Conservation (phyloP, 2,329 filamentous ascomycete genomes). For the Graphilbum sp. region DNA sequence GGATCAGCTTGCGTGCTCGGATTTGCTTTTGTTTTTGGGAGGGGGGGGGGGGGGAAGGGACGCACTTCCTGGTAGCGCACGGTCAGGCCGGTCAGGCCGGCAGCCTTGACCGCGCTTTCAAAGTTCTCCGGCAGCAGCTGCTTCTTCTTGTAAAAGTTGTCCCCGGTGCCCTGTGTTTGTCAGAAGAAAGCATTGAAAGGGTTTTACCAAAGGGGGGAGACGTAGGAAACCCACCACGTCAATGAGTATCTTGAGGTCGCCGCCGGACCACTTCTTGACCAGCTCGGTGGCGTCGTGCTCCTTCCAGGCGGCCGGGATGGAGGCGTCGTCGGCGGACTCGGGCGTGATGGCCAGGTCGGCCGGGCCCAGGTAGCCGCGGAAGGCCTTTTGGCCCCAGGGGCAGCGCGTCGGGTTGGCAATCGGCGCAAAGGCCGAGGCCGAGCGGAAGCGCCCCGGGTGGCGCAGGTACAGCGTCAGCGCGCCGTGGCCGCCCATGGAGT, state of each 20-base stretch:
- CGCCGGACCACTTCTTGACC: conserved; percentile 50
- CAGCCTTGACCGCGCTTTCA: conserved; percentile 58
- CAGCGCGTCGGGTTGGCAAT: conserved; percentile 74
- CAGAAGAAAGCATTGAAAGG: too few species aligned
- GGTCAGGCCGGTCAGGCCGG: conserved; percentile 55
- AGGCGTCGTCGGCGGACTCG: conserved; percentile 4
- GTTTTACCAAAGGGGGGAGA: background rate
- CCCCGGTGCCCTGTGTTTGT: conserved; percentile 55
- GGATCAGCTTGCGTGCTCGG: background rate
- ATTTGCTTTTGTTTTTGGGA: background rate
- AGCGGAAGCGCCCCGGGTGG: conserved; percentile 79
- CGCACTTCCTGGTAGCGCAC: conserved; percentile 66
- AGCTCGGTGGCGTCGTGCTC: conserved; percentile 87
- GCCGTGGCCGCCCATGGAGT: conserved; percentile 96
- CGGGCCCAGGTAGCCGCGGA: conserved; percentile 73
- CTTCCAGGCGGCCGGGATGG: conserved; percentile 53
- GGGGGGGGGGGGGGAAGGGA: too few species aligned
- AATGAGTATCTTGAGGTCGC: conserved; percentile 59
- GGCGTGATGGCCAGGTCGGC: conserved; percentile 20
- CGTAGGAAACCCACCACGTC: conserved; percentile 51
- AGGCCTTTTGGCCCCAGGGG: conserved; percentile 94
- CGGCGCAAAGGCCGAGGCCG: conserved; percentile 78
- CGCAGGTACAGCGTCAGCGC: conserved; percentile 84
- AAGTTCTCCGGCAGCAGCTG: conserved; percentile 94
- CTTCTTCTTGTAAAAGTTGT: conserved; percentile 91